phyloP scores from a whole-genome alignment of 345 rosid species.

The Durio zibethinus region DNA sequence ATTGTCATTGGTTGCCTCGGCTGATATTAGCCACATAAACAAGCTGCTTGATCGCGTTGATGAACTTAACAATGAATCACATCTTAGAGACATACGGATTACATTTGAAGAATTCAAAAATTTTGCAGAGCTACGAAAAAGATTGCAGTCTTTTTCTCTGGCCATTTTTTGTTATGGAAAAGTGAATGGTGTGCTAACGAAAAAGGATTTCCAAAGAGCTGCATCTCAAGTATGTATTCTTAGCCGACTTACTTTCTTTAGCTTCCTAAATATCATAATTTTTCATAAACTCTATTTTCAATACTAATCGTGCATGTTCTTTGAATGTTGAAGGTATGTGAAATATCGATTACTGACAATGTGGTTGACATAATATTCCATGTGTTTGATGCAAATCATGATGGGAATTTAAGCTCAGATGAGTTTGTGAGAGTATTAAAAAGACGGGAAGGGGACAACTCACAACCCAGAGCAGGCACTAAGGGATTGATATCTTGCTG shows the following conservation, averaged over 20 bases:
- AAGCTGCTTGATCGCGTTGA: conserved; percentile 55
- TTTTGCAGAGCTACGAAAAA: conserved; percentile 53
- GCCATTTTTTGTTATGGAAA: conserved; percentile 66
- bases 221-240: conserved; percentile 44
- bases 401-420: conserved; percentile 49
- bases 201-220: conserved; percentile 64
- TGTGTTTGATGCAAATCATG: conserved; percentile 51
- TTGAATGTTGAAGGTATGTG: conserved; percentile 45
- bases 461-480: conserved; percentile 28
- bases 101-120: conserved; percentile 53
- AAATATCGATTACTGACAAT: conserved; percentile 35
- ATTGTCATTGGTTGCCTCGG: conserved; percentile 60
- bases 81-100: conserved; percentile 35
- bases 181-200: conserved; percentile 50
- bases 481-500: conserved; percentile 41
- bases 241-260: neutral
- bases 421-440: conserved; percentile 54
- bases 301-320: neutral
- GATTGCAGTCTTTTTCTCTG: conserved; percentile 49
- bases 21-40: conserved; percentile 48
- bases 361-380: conserved; percentile 56
- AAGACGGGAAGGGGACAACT: conserved; percentile 34
- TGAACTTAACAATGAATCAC: conserved; percentile 30
- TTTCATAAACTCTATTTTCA: too few species aligned
- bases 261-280: neutral